phyloP scores from a whole-genome alignment of 192 early-diverging fungal species.

The Coemansia sp. region DNA sequence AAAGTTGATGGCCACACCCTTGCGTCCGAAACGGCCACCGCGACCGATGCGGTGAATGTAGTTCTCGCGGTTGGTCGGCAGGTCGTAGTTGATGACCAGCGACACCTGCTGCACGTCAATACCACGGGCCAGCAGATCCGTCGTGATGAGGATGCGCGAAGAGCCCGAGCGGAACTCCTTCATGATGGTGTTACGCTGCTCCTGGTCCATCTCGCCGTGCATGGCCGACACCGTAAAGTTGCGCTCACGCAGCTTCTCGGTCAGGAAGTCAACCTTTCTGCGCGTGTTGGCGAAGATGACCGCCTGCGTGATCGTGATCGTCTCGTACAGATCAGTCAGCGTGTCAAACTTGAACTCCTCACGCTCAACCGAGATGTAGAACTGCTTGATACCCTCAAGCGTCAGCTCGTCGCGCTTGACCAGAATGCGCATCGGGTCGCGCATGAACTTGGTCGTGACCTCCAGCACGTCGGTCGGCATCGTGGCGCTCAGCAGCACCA shows the following conservation, averaged over 20 bases:
- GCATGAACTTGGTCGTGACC: slow-evolving; percentile 97
- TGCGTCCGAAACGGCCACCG: slow-evolving; percentile 99
- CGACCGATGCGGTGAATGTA: slow-evolving; percentile 99
- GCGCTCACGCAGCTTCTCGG: slow-evolving; percentile 88
- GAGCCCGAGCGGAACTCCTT: slow-evolving; percentile 98
- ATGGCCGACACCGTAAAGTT: slow-evolving; percentile 98
- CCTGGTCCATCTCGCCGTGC: slow-evolving; percentile 99
- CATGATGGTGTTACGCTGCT: slow-evolving; percentile 96
- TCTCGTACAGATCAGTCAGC: slow-evolving; percentile 97
- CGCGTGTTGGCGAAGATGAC: slow-evolving; percentile 99
- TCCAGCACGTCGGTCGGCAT: slow-evolving; percentile 95
- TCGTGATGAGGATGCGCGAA: slow-evolving; percentile 95
- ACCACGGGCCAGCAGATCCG: slow-evolving; percentile 97
- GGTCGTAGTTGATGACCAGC: slow-evolving; percentile 98
- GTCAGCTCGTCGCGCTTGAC: slow-evolving; percentile 98
- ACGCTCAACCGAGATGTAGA: slow-evolving; percentile 97
- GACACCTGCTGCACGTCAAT: slow-evolving; percentile 99
- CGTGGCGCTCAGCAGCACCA: slow-evolving; percentile 95
- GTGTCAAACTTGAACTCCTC: slow-evolving; percentile 99
- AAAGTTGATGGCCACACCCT: slow-evolving; percentile 99
- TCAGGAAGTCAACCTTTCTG: slow-evolving; percentile 99
- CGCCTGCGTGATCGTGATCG: slow-evolving; percentile 96
- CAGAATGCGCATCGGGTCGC: slow-evolving; percentile 96
- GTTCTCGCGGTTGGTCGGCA: slow-evolving; percentile 96
- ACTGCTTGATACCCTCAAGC: slow-evolving; percentile 95